Conservation (phyloP, 306 rosid species). For the Vigna trinervia region DNA sequence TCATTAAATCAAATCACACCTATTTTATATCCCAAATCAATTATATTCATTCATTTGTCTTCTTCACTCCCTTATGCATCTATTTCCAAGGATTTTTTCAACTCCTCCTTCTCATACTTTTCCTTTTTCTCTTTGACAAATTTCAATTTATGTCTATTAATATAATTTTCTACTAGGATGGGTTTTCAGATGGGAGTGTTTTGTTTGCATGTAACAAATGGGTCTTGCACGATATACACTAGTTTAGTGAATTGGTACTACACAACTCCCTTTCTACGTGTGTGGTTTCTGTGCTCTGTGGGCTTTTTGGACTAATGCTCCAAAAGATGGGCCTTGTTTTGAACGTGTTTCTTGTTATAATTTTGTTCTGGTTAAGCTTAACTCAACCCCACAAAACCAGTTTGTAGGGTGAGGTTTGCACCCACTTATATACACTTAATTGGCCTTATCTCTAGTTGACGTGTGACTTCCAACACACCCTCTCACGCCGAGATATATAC, state of each 20-base stretch:
- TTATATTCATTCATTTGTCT: not conserved
- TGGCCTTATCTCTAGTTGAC: too few relatives aligned
- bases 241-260: not conserved
- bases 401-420: too few relatives aligned
- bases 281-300: not conserved
- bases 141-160: conserved; percentile 7
- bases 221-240: not conserved
- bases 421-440: too few relatives aligned
- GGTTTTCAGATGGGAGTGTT: conserved; percentile 34
- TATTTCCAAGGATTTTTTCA: not conserved
- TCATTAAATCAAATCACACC: not conserved
- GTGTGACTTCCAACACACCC: too few relatives aligned
- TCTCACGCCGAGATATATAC: too few relatives aligned
- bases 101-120: not conserved
- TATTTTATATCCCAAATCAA: not conserved
- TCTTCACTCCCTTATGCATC: not conserved
- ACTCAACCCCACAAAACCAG: too few relatives aligned
- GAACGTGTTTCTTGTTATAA: not conserved
- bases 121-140: conserved; percentile 10
- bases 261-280: not conserved
- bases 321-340: not conserved
- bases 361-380: not conserved
- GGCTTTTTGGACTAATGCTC: conserved; percentile 10
- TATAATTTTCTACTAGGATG: not conserved
- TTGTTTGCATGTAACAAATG: conserved; percentile 14